A percentile compares a stretch with the other conserved stretches of the same genome.
phyloP scores from a whole-genome alignment of 441 rosid species.

The Populus hybrid region DNA sequence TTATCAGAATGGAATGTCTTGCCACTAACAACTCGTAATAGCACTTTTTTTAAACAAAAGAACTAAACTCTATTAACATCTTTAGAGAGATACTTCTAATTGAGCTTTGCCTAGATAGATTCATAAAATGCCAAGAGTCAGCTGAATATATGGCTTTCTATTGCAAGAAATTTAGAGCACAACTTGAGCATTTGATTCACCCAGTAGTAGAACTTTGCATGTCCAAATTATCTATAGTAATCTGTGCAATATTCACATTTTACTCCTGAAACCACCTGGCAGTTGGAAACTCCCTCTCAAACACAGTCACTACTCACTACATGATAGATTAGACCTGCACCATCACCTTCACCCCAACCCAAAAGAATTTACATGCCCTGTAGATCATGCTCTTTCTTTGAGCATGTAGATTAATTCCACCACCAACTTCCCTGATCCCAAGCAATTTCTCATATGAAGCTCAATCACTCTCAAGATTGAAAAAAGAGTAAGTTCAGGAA shows the following conservation, averaged over 20 bases:
- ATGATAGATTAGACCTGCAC: neutral
- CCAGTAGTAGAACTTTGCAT: neutral
- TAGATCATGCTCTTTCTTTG: neutral
- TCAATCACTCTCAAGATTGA: neutral
- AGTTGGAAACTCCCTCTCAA: neutral
- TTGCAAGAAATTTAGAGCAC: neutral
- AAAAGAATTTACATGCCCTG: neutral
- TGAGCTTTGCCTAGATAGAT: neutral
- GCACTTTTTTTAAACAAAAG: neutral
- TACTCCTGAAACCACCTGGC: neutral
- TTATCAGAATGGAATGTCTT: neutral
- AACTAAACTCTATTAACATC: neutral
- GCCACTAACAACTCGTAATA: neutral
- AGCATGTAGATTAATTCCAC: neutral
- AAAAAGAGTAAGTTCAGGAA: no score
- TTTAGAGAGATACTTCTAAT: neutral
- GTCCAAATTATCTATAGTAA: neutral
- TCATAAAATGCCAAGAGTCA: neutral
- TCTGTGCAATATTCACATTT: no score
- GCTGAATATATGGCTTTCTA: neutral
- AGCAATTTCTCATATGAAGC: neutral
- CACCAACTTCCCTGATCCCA: neutral
- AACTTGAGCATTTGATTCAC: neutral
- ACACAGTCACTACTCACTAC: neutral
- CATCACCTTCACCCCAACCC: neutral